Evolutionary conservation across 108 stramenopile species (phyloP).

Genomic region (Cyclotella atomus): DNA sequence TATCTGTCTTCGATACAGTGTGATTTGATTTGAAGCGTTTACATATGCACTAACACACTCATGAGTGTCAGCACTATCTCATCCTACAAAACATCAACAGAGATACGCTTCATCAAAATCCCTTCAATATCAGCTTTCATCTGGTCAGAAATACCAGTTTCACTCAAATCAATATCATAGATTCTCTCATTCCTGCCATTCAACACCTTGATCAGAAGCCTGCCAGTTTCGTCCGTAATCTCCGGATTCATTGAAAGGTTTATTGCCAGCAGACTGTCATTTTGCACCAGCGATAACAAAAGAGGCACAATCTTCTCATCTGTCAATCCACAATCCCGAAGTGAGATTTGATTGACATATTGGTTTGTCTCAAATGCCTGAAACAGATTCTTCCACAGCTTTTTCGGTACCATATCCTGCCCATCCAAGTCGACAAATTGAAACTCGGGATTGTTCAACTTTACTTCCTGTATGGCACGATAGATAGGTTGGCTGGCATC

Average conservation of each 20-base stretch:
- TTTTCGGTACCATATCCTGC: neutral
- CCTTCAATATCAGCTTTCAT: neutral
- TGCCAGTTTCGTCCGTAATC: neutral
- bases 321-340: neutral
- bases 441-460: neutral
- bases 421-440: neutral
- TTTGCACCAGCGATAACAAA: neutral
- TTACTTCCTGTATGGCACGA: neutral
- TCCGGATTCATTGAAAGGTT: neutral
- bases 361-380: neutral
- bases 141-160: neutral
- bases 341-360: neutral
- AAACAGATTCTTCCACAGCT: slow-evolving; percentile 1
- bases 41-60: neutral
- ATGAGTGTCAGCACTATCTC: neutral
- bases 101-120: neutral
- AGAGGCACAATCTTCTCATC: neutral
- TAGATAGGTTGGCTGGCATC: neutral
- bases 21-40: too few species aligned
- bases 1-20: too few species aligned
- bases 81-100: neutral
- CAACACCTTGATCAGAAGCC: neutral
- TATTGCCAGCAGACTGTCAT: neutral
- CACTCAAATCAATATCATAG: neutral
- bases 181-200: neutral